Conservation (phyloP, 208 protist genomes). For the Wallacemonas sp. region DNA sequence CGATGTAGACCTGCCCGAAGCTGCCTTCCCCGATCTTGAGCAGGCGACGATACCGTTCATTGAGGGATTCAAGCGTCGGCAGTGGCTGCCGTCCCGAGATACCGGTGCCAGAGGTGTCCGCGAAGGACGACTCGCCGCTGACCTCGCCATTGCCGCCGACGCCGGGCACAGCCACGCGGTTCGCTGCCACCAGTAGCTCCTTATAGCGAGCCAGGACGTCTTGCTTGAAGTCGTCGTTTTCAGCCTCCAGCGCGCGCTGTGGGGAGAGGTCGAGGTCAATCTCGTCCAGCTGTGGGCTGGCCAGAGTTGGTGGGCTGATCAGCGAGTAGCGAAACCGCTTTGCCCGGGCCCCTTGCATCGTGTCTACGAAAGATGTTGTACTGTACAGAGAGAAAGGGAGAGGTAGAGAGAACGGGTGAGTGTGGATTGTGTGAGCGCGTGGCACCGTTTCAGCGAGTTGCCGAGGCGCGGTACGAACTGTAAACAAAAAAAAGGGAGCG, state of each 20-base stretch:
- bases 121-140: constrained; percentile 5
- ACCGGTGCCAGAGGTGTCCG: neutral
- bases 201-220: constrained; percentile 15
- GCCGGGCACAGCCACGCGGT: neutral
- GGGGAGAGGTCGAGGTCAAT: constrained; percentile 6
- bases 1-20: constrained; percentile 86
- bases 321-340: constrained; percentile 13
- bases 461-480: neutral
- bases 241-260: constrained; percentile 8
- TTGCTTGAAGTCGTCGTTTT: constrained; percentile 13
- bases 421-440: too few species aligned
- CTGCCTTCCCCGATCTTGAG: constrained; percentile 86
- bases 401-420: neutral
- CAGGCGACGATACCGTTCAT: constrained; percentile 58
- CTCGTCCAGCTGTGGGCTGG: constrained; percentile 1
- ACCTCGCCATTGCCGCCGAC: neutral
- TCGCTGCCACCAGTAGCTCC: constrained; percentile 15
- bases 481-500: too few species aligned
- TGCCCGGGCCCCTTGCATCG: neutral
- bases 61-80: constrained; percentile 29
- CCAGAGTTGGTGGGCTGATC: constrained; percentile 11
- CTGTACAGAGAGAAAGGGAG: too few species aligned
- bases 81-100: neutral
- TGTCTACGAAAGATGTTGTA: too few species aligned
- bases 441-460: too few species aligned